Conservation (phyloP, 345 rosid genomes). For the Citrus mangshanensis region DNA sequence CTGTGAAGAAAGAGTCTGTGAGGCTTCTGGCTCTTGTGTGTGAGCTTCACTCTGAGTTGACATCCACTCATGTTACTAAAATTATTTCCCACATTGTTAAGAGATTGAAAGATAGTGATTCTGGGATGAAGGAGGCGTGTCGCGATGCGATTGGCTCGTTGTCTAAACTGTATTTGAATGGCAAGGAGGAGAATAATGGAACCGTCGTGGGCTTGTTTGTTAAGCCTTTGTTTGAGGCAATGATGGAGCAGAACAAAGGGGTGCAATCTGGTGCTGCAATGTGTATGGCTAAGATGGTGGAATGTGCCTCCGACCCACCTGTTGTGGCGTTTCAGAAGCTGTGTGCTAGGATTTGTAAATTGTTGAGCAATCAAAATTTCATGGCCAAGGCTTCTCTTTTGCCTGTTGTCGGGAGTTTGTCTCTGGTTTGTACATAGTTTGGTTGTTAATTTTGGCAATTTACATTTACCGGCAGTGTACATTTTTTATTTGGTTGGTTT, state of each 20-base stretch:
- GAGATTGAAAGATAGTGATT: slow-evolving; percentile 82
- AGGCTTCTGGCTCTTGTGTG: slow-evolving; percentile 64
- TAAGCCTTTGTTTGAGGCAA: slow-evolving; percentile 88
- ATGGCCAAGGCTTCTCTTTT: slow-evolving; percentile 77
- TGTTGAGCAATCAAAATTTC: slow-evolving; percentile 77
- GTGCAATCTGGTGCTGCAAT: slow-evolving; percentile 89
- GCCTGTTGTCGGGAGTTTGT: slow-evolving; percentile 71
- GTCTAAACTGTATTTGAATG: slow-evolving; percentile 66
- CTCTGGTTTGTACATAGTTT: slow-evolving; percentile 59
- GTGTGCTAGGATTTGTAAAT: slow-evolving; percentile 87
- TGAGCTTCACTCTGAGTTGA: slow-evolving; percentile 56
- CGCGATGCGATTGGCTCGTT: slow-evolving; percentile 78
- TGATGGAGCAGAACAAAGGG: slow-evolving; percentile 94
- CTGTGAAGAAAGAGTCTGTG: slow-evolving; percentile 83
- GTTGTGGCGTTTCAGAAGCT: slow-evolving; percentile 70
- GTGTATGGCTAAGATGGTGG: slow-evolving; percentile 93
- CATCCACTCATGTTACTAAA: slow-evolving; percentile 66
- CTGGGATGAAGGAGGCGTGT: slow-evolving; percentile 91
- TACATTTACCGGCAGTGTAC: not conserved
- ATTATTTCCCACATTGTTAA: slow-evolving; percentile 69
- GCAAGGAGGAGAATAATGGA: slow-evolving; percentile 36
- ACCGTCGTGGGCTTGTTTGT: slow-evolving; percentile 65
- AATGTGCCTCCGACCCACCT: slow-evolving; percentile 62
- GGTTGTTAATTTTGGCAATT: not conserved
- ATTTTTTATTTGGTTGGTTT: not conserved